These are phyloP conservation scores for Agrocybe chaxingu DNA, from an alignment of 768 basidiomycete genomes.

Conservation along the genomic window DNA sequence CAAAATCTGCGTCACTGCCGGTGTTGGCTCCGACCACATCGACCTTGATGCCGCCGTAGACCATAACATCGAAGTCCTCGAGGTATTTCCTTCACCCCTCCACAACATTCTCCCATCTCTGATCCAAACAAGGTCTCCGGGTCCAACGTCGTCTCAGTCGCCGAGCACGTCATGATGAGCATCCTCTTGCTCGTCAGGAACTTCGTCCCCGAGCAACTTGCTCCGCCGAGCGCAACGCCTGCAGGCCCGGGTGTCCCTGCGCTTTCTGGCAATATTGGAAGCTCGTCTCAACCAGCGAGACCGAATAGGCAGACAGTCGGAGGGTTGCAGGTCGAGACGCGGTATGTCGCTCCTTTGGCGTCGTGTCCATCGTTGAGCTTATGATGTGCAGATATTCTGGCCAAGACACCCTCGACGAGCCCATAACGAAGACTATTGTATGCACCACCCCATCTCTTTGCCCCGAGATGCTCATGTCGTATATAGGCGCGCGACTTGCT, in stretches of 20 bases:
- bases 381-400: slow-evolving; percentile 61
- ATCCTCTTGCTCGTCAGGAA: slow-evolving; percentile 90
- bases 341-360: slow-evolving; percentile 42
- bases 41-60: slow-evolving; percentile 88
- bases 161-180: slow-evolving; percentile 89
- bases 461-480: not conserved
- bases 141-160: slow-evolving; percentile 88
- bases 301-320: slow-evolving; percentile 66
- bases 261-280: slow-evolving; percentile 74
- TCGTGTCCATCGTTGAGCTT: not conserved
- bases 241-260: slow-evolving; percentile 28
- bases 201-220: slow-evolving; percentile 47
- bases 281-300: slow-evolving; percentile 35
- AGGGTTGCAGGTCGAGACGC: slow-evolving; percentile 86
- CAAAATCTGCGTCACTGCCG: slow-evolving; percentile 87
- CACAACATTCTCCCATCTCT: slow-evolving; percentile 1
- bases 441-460: slow-evolving; percentile 19
- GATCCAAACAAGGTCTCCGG: slow-evolving; percentile 58
- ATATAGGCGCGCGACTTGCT: slow-evolving; percentile 78
- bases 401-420: slow-evolving; percentile 88
- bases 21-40: slow-evolving; percentile 90
- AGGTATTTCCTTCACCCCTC: slow-evolving; percentile 29
- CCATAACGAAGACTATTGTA: slow-evolving; percentile 85
- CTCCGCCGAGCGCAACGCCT: slow-evolving; percentile 36
- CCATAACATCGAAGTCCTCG: slow-evolving; percentile 74